Evolutionary conservation across 805 yeast genomes (phyloP).

Genomic region (Kurtzmaniella cleridarum): DNA sequence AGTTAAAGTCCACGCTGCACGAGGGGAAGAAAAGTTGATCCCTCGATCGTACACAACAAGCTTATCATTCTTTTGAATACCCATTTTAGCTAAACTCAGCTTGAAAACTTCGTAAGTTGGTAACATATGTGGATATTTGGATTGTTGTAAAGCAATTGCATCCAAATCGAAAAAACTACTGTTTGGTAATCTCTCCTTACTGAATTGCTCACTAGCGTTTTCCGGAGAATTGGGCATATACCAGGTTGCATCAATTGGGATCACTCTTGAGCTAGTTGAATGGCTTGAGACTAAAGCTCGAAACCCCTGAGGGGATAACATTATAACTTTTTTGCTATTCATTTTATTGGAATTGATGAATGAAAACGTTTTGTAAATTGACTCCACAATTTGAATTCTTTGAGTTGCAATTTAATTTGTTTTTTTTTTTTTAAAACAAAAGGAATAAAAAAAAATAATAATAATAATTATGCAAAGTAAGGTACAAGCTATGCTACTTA

Average conservation of each 20-base stretch:
- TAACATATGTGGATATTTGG: constrained; percentile 86
- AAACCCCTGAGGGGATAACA: constrained; percentile 10
- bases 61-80: constrained; percentile 49
- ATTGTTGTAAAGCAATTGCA: constrained; percentile 49
- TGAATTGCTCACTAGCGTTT: constrained; percentile 55
- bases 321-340: too few species aligned
- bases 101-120: constrained; percentile 60
- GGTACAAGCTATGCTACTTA: too few species aligned
- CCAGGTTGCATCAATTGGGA: constrained; percentile 90
- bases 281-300: constrained; percentile 5
- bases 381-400: too few species aligned
- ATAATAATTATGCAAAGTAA: too few species aligned
- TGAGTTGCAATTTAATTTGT: too few species aligned
- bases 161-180: constrained; percentile 80
- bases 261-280: constrained; percentile 15
- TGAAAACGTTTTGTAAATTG: too few species aligned
- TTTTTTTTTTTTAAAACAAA: too few species aligned
- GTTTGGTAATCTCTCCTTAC: constrained; percentile 53
- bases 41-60: constrained; percentile 79
- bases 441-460: too few species aligned
- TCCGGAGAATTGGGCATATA: constrained; percentile 73
- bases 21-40: constrained; percentile 83
- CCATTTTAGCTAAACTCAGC: constrained; percentile 46
- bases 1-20: constrained; percentile 88
- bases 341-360: too few species aligned